Conservation (phyloP, 768 basidiomycete species). For the Rubroboletus satanas region DNA sequence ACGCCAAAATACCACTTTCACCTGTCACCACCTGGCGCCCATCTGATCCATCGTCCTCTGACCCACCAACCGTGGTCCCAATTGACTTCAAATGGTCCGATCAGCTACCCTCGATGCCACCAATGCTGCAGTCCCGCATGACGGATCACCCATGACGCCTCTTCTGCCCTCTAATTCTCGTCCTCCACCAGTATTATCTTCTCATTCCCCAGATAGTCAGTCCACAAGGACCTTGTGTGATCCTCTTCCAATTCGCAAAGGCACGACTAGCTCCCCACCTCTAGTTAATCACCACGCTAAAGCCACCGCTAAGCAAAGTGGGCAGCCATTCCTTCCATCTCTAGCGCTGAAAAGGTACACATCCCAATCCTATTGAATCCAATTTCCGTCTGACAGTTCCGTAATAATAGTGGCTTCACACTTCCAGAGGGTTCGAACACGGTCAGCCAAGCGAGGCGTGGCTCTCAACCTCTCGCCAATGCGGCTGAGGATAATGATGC, state of each 20-base stretch:
- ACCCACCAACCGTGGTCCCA: not conserved
- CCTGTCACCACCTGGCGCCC: not conserved
- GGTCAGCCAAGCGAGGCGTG: not conserved
- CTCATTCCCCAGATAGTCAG: not conserved
- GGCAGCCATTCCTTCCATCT: not conserved
- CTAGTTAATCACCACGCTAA: conserved; percentile 7
- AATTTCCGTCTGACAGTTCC: conserved; percentile 1
- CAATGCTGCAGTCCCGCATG: not conserved
- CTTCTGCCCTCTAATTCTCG: not conserved
- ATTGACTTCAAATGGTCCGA: not conserved
- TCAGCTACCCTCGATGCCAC: not conserved
- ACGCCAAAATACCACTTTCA: not conserved
- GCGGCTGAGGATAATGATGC: not conserved
- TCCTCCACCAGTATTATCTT: not conserved
- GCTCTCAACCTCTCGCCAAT: not conserved
- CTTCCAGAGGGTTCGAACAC: not conserved
- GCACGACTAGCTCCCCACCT: not conserved
- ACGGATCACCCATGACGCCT: not conserved
- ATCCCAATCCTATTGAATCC: not conserved
- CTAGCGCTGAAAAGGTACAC: conserved; percentile 10
- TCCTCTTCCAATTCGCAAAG: not conserved
- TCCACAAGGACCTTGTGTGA: not conserved
- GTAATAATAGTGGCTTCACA: not conserved
- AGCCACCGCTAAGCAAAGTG: not conserved
- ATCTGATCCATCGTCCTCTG: not conserved